Base-by-base conservation (phyloP, 1,139 yeast genomes). In the Maudiozyma humilis region DNA sequence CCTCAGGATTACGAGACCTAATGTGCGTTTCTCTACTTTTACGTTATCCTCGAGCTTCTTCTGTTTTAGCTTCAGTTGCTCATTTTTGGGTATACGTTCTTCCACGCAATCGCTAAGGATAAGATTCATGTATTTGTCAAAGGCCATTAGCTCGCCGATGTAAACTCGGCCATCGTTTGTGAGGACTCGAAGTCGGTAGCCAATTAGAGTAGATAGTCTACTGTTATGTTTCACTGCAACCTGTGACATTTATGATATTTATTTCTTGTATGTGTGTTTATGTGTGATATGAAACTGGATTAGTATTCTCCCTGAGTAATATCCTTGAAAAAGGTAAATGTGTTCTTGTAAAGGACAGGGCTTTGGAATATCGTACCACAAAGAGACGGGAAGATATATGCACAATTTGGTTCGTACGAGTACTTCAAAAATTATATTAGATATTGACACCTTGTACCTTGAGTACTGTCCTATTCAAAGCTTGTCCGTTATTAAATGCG, bases 51-150 rank as follows among this genome's bases (percentile, higher is more conserved):
- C 14, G 1, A 13, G 16, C 50, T 57, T 47, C 43, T 56, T 55
- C 35, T 41, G 47, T 33, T 40, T 53, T 73, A 68, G 43, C 68
- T 72, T 41, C 58, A 61, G 23, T 79, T 75, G 36, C 36, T 59
- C 62, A 52, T 79, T 79, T 54, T 78, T 81, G 3, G 95, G 80
- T 14, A 79, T 67, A 51, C 96, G 72, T 55, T 79, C 78, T 59
- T 91, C 98, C 56, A 85, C 89, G 38, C 95, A 78, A 52, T 89
- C 95, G 14, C 85, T 75, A 35, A 91, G 68, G 14, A 91, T 96
- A 37, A 91, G 63, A 62, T 91, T 91, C 81, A 89, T 81, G 62
- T 82, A 85, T 61, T 82, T 82, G 64, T 91, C 97, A 60, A 87
- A 91, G 3, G 97, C 91, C 51, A 89, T 66, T 44, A 91, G 71